Base-by-base conservation (phyloP, 1,284 basidiomycete species). In the Apiotrichum domesticum region DNA sequence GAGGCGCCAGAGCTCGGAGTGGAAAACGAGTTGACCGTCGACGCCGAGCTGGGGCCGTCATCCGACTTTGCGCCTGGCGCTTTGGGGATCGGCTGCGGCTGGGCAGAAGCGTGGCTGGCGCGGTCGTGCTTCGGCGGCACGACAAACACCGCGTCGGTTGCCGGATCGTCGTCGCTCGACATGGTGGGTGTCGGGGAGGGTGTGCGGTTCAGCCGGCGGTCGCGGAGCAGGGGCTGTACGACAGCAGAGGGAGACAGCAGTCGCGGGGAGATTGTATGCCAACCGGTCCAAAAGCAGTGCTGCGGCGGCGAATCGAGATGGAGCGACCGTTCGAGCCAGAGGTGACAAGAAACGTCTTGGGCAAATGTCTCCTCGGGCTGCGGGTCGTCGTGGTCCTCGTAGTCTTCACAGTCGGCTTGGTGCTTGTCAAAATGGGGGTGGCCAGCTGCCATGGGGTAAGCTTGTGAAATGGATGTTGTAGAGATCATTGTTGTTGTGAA, bases 121-220 rank as follows among this genome's bases (percentile, higher is more conserved):
- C 13, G 33, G 8, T 32, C 21, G 37, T 35, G 21, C 33, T 33
- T 45, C 13, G 54, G 54, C 46, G 14, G 35, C 43, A 35, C 41
- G 41, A 42, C 42, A 29, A 40, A 29, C 6, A 43, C 43, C n/a
- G 44, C 15, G 13, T 33, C 33, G n/a, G 46, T 9, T 4, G 54
- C 47, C 11, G 57, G 60, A 13, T 62, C 60, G 54, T 62, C 57
- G 46, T 62, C 60, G 56, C 60, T 62, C 41, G 57, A 56, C 60
- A 62, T 62, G 46, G 52, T 58, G 9, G 57, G 60, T 13, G 60
- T 58, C 35, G 60, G 60, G 34, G 60, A 62, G 4, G 56, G 59
- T 5, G 51, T 47, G 46, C 37, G 42, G 33, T 35, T 8, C 34
- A 56, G 57, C 33, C 54, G 56, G n/a, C 42, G 43, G 9, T 55